Evolutionary conservation across 1,139 yeast species (phyloP).

Genomic region (Pichia sp.): DNA sequence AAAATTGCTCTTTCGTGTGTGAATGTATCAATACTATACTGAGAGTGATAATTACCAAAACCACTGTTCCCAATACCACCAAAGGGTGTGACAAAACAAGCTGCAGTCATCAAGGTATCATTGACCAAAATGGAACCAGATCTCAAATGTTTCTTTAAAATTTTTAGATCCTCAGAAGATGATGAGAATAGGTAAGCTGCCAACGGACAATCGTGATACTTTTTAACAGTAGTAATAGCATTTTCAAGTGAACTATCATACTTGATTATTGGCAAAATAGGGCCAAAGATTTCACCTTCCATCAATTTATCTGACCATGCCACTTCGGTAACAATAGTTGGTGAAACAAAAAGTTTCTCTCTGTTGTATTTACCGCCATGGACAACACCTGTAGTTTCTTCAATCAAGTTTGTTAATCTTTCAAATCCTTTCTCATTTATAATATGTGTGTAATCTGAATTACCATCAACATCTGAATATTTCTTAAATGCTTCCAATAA

Average conservation of each 20-base stretch:
- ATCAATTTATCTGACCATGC: slow-evolving; percentile 62
- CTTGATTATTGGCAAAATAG: slow-evolving; percentile 67
- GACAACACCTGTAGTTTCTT: slow-evolving; percentile 49
- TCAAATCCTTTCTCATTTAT: slow-evolving; percentile 55
- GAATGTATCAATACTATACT: slow-evolving; percentile 62
- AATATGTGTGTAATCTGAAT: slow-evolving; percentile 52
- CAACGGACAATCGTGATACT: slow-evolving; percentile 75
- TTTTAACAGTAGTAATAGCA: slow-evolving; percentile 44
- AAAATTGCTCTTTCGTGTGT: slow-evolving; percentile 70
- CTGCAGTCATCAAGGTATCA: slow-evolving; percentile 71
- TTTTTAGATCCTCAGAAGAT: slow-evolving; percentile 44
- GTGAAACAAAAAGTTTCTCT: slow-evolving; percentile 51
- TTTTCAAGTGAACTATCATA: slow-evolving; percentile 40
- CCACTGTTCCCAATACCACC: slow-evolving; percentile 93
- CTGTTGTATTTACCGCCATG: slow-evolving; percentile 49
- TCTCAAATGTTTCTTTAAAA: slow-evolving; percentile 46
- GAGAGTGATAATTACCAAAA: slow-evolving; percentile 74
- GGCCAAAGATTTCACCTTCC: slow-evolving; percentile 80
- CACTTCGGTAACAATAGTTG: slow-evolving; percentile 63
- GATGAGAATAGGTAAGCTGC: slow-evolving; percentile 72
- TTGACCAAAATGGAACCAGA: slow-evolving; percentile 73
- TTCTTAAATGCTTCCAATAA: slow-evolving; percentile 40
- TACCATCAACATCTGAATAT: slow-evolving; percentile 36
- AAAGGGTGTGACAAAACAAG: slow-evolving; percentile 68
- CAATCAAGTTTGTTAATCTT: slow-evolving; percentile 42